Evolutionary conservation across 2,329 filamentous ascomycete species (phyloP).

Genomic region (Diplodia mutila): DNA sequence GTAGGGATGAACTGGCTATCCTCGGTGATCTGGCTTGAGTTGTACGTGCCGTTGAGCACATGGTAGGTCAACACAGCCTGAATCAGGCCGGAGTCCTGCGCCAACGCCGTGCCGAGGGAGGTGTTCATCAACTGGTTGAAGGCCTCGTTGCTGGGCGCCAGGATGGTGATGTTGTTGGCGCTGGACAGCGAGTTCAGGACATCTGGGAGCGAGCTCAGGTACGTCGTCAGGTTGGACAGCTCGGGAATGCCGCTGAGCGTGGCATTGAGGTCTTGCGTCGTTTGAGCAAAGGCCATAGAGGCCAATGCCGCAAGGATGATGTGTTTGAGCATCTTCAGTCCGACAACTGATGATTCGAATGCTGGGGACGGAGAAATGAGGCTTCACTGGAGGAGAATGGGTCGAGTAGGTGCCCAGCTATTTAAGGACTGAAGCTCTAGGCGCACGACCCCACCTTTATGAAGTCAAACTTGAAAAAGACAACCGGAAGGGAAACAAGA

Average conservation of each 20-base stretch:
- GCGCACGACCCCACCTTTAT: neutral
- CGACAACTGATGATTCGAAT: neutral
- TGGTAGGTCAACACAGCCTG: slow-evolving; percentile 57
- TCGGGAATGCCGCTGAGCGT: slow-evolving; percentile 38
- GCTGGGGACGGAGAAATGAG: neutral
- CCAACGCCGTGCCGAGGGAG: slow-evolving; percentile 33
- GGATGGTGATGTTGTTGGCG: slow-evolving; percentile 59
- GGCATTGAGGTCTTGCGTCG: slow-evolving; percentile 38
- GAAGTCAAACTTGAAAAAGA: neutral
- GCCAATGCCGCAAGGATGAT: slow-evolving; percentile 43
- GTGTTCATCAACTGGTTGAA: slow-evolving; percentile 47
- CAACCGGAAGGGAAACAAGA: neutral
- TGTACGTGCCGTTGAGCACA: slow-evolving; percentile 58
- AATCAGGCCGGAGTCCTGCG: slow-evolving; percentile 48
- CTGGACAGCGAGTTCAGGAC: slow-evolving; percentile 44
- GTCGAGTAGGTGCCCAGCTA: neutral
- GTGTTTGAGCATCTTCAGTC: slow-evolving; percentile 44
- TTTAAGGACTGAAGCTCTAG: slow-evolving; percentile 3
- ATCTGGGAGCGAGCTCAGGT: slow-evolving; percentile 44
- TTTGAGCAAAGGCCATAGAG: slow-evolving; percentile 39
- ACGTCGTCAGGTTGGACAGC: slow-evolving; percentile 39
- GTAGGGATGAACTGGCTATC: slow-evolving; percentile 52
- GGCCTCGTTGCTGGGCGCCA: slow-evolving; percentile 61
- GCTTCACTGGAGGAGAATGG: too few relatives aligned
- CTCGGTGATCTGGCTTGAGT: slow-evolving; percentile 42